A percentile compares a stretch with the other conserved stretches of the same genome.
These are phyloP conservation scores for Mycena rosella DNA, from an alignment of 768 basidiomycete species.

Conservation along the genomic window DNA sequence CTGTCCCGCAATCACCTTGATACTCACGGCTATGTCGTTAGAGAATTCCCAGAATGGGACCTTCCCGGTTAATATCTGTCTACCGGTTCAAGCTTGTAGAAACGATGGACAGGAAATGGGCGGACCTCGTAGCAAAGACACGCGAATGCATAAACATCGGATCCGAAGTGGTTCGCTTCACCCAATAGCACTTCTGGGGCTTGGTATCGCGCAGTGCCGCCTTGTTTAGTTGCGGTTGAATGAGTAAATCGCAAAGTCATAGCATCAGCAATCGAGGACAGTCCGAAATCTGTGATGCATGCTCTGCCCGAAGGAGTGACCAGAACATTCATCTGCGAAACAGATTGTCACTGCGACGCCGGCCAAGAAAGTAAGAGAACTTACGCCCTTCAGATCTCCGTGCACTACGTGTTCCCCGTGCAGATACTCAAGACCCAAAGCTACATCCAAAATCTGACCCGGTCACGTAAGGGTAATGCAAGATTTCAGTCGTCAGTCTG, in stretches of 20 bases:
- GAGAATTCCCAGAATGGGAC: too few species aligned
- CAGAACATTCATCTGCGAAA: not conserved
- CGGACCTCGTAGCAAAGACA: conserved; percentile 1
- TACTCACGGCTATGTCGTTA: not conserved
- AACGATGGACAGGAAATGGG: not conserved
- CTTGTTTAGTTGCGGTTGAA: too few species aligned
- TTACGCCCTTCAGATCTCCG: not conserved
- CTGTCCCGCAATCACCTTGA: not conserved
- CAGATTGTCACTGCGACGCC: not conserved
- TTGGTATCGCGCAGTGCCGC: too few species aligned
- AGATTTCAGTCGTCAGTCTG: too few species aligned
- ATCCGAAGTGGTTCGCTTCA: not conserved
- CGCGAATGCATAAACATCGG: conserved; percentile 6
- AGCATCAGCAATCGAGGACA: too few species aligned
- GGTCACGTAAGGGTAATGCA: too few species aligned
- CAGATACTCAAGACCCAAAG: not conserved
- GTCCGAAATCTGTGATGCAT: not conserved
- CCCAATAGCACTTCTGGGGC: too few species aligned
- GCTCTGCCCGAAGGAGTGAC: not conserved
- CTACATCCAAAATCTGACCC: conserved; percentile 6
- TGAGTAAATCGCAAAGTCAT: too few species aligned
- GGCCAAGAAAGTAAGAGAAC: not conserved
- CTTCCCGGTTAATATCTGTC: conserved; percentile 3
- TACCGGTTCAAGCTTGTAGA: too few species aligned
- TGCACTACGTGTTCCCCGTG: not conserved